These are phyloP conservation scores for Primulina eburnea DNA, from an alignment of 257 asterid species.

Conservation along the genomic window DNA sequence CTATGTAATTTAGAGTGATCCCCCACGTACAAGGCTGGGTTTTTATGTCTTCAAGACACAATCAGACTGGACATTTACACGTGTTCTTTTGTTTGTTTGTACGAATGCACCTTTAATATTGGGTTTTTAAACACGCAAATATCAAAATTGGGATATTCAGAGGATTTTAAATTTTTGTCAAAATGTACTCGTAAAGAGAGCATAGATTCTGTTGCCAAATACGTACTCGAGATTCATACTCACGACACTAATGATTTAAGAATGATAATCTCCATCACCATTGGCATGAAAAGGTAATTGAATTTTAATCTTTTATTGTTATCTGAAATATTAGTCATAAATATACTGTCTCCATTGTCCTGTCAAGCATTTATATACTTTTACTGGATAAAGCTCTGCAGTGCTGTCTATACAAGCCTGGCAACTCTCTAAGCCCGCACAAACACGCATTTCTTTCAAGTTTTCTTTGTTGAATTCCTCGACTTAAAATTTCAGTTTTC, in stretches of 20 bases:
- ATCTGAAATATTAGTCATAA: conserved; percentile 28
- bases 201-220: background rate
- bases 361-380: conserved; percentile 32
- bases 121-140: background rate
- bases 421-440: background rate
- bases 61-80: background rate
- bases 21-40: background rate
- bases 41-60: background rate
- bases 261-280: background rate
- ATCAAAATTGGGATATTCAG: background rate
- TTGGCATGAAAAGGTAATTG: background rate
- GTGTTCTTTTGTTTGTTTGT: background rate
- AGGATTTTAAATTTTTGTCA: background rate
- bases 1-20: background rate
- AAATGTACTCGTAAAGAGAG: background rate
- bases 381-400: background rate
- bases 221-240: no score
- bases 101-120: background rate
- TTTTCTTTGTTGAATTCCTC: background rate
- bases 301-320: conserved; percentile 9
- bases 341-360: conserved; percentile 37
- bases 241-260: background rate
- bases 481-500: background rate
- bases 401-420: background rate
- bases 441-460: background rate